These are phyloP conservation scores for Populus hybrid DNA, from an alignment of 441 rosid species.

Conservation along the genomic window DNA sequence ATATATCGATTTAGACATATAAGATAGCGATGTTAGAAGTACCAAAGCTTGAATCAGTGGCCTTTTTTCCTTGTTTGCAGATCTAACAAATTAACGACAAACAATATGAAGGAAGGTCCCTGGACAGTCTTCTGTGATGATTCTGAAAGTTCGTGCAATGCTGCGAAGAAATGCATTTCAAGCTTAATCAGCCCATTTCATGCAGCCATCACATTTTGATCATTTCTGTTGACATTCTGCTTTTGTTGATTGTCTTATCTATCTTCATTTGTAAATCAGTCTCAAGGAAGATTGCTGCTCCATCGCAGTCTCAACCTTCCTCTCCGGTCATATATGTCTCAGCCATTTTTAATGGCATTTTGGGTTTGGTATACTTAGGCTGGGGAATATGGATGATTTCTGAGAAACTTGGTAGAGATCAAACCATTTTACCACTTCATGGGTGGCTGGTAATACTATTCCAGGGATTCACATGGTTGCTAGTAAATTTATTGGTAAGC, in stretches of 20 bases:
- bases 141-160: conserved; percentile 12
- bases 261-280: conserved; percentile 19
- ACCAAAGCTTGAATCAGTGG: neutral
- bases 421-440: conserved; percentile 25
- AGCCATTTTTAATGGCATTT: conserved; percentile 23
- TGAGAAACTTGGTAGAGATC: conserved; percentile 15
- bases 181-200: conserved; percentile 24
- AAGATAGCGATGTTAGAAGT: neutral
- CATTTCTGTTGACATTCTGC: conserved; percentile 27
- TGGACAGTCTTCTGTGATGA: conserved; percentile 22
- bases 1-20: neutral
- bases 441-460: conserved; percentile 31
- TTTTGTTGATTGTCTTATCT: conserved; percentile 18
- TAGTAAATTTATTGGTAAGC: conserved; percentile 20
- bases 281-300: conserved; percentile 9
- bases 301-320: conserved; percentile 2
- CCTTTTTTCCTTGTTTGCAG: neutral
- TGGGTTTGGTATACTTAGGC: conserved; percentile 35
- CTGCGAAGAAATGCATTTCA: conserved; percentile 15
- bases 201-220: conserved; percentile 25
- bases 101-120: conserved; percentile 13
- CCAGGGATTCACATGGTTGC: conserved; percentile 45
- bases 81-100: neutral
- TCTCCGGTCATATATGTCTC: conserved; percentile 19
- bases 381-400: conserved; percentile 30